These are phyloP conservation scores for Emmonsiellopsis sp. DNA, from an alignment of 2,329 filamentous ascomycete genomes.

Conservation along the genomic window DNA sequence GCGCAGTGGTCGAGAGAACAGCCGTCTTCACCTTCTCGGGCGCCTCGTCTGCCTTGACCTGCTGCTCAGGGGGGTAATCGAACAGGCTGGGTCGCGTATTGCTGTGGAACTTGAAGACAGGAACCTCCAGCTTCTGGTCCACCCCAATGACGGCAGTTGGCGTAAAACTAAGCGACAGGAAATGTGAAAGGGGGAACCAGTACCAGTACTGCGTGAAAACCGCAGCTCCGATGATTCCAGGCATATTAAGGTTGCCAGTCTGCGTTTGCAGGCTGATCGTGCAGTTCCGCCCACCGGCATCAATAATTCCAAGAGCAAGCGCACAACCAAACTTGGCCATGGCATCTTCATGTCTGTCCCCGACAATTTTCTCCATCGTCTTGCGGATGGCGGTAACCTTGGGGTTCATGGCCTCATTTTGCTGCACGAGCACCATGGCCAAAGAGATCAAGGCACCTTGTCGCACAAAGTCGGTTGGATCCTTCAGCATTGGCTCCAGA, in stretches of 20 bases:
- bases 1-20: conserved; percentile 89
- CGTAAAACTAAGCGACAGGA: conserved; percentile 91
- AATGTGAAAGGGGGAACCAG: conserved; percentile 99
- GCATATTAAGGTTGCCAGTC: conserved; percentile 97
- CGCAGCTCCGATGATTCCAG: conserved; percentile 93
- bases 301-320: conserved; percentile 90
- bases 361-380: conserved; percentile 85
- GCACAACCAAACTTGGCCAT: conserved; percentile 99
- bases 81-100: conserved; percentile 91
- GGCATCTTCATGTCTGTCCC: conserved; percentile 92
- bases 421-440: conserved; percentile 98
- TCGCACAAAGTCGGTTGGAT: conserved; percentile 94
- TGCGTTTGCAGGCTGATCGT: conserved; percentile 96
- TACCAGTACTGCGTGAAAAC: conserved; percentile 99
- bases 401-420: conserved; percentile 97
- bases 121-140: conserved; percentile 86
- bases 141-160: conserved; percentile 93
- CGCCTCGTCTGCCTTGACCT: conserved; percentile 88
- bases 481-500: conserved; percentile 98
- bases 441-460: conserved; percentile 91
- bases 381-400: conserved; percentile 88
- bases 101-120: conserved; percentile 91
- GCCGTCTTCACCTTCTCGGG: conserved; percentile 92
- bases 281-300: conserved; percentile 95
- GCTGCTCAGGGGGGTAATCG: conserved; percentile 94